Base-by-base conservation (phyloP, 176 grass and related monocot species). In the Cenchrus purpureus region DNA sequence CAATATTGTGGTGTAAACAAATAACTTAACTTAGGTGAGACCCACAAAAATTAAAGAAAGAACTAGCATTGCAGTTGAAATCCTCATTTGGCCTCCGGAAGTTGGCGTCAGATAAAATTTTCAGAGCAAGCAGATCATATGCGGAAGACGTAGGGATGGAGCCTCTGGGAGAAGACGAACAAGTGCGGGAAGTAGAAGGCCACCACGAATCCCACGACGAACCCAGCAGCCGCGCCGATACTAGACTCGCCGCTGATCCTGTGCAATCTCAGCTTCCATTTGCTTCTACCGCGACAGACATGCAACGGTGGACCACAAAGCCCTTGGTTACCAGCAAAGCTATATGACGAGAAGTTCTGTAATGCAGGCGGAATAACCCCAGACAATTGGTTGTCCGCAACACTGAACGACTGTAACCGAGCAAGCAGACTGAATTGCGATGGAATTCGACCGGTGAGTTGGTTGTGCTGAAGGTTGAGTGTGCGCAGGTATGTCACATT, bases 401-500 rank as follows among this genome's bases (percentile, higher is more conserved):
- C 88, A 80, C 22, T 69, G 31, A 95, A 76, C 1, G 0, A 8
- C 3, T 0, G 0, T 70, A 95, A 52, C 28, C 72, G 65, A 13
- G 0, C 0, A 10, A 86, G 43, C 0, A 0, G 0, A 14, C 1
- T 0, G 12, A 86, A 50, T 29, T 58, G 25, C 10, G 0, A 0
- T 5, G 64, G 83, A 56, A 95, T 82, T 8, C 29, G 15, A 10
- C 90, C 80, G 20, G 7, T 73, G 55, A 95, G 20, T 8, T 46
- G 80, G 44, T 90, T 95, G 34, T 89, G 42, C 68, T 89, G 43
- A 25, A 92, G 85, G 19, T 82, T 84, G 65, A 95, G 76, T 1
- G 2, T 0, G 59, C 85, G 79, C 34, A 91, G 83, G 16, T 71
- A 85, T 11, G 0, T 15, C 3, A 89, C 59, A 0, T 59, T 6